Base-by-base conservation (phyloP, 805 yeast genomes). In the Ogataea saltuana region DNA sequence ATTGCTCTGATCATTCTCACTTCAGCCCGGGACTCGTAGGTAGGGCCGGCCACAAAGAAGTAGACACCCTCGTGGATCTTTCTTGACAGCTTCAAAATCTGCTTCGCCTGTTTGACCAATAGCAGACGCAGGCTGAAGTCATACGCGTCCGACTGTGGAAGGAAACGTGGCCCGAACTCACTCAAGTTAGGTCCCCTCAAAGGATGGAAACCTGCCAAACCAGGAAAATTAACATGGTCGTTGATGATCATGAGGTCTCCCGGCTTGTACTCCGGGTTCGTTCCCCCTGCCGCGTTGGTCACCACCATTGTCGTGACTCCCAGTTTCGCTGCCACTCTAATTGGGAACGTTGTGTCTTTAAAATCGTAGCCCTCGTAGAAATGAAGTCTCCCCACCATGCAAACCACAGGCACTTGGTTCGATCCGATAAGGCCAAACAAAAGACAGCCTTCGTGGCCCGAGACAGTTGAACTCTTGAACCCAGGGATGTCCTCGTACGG, bases 241-340 rank as follows among this genome's bases (percentile, higher is more conserved):
- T 75, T 75, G 50, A 91, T 78, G 36, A 93, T 74, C 98, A 93
- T 91, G 51, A 91, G 69, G 58, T 93, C 97, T 23, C 97, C 97
- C 2, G 91, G 86, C 41, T 73, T 72, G 63, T 65, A 90, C 4
- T 56, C 59, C 2, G 77, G 65, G 56, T 88, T 85, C 34, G 85
- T 64, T 1, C 97, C 97, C 34, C 98, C 99, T 2, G 97, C 95
- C 1, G 99, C 99, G 65, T 91, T 91, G n/a, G 98, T 91, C 8
- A 84, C 95, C 18, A 91, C 70, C 32, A 91, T 70, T 3, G 73
- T 70, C 33, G 71, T 64, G 21, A 83, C 80, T 0, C 84, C 88
- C 55, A 90, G 65, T 30, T 69, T 61, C 39, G 79, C 72, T 41
- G 95, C 80, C 18, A 85, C 82, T 45, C 99, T 75, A 13, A 91